Percentiles rank a stretch among this genome's conserved stretches.
Conservation (phyloP, 371 early-diverging fungal species). For the Parasitella parasitica region DNA sequence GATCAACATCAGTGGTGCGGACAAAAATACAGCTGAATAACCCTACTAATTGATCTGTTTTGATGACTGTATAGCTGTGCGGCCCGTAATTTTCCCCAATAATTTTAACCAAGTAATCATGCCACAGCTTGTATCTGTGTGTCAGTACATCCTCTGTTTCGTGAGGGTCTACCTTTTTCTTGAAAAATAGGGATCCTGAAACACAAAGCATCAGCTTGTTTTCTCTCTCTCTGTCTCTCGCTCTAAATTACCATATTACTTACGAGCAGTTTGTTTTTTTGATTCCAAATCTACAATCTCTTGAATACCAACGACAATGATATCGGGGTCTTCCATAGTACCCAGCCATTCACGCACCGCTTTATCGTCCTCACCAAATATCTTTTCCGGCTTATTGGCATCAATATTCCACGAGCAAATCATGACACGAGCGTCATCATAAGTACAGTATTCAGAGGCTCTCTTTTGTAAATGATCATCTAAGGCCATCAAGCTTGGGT, state of each 20-base stretch:
- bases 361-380: constrained; percentile 33
- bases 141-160: constrained; percentile 45
- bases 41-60: constrained; percentile 77
- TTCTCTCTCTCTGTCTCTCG: no score
- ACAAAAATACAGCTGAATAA: constrained; percentile 77
- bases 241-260: neutral
- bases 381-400: constrained; percentile 50
- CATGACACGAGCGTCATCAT: constrained; percentile 52
- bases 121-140: constrained; percentile 68
- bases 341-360: constrained; percentile 48
- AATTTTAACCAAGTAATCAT: constrained; percentile 49
- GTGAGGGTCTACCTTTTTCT: constrained; percentile 38
- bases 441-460: constrained; percentile 52
- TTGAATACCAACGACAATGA: constrained; percentile 79
- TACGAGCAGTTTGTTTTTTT: constrained; percentile 60
- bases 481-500: constrained; percentile 2
- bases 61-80: constrained; percentile 52
- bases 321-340: constrained; percentile 58
- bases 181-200: constrained; percentile 4
- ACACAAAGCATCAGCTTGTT: neutral
- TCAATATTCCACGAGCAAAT: constrained; percentile 79
- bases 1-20: constrained; percentile 36
- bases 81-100: constrained; percentile 38
- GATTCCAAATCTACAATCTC: constrained; percentile 78
- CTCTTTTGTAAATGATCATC: constrained; percentile 47